A percentile compares a stretch with the other conserved stretches of the same genome.
phyloP scores from a whole-genome alignment of 2,329 filamentous ascomycete species.

The Trichoderma harzianum region DNA sequence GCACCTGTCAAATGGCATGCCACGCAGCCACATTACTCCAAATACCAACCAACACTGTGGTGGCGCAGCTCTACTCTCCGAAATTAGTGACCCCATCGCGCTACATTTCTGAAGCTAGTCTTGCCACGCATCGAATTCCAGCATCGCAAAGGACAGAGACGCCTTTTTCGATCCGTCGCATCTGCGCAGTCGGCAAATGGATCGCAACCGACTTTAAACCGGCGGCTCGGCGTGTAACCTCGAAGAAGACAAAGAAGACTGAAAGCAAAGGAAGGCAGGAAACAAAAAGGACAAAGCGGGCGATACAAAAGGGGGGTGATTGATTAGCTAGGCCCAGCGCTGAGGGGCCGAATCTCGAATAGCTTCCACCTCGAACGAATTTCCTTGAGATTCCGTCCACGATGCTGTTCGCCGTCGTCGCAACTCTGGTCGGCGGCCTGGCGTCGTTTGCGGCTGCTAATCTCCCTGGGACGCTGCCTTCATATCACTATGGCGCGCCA shows the following conservation, averaged over 20 bases:
- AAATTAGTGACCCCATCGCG: neutral
- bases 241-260: neutral
- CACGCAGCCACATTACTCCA: neutral
- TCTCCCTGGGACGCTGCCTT: constrained; percentile 48
- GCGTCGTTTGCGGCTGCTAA: constrained; percentile 28
- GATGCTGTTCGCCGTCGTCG: constrained; percentile 1
- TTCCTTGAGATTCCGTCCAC: neutral
- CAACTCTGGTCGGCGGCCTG: constrained; percentile 26
- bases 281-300: neutral
- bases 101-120: neutral
- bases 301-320: neutral
- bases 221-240: neutral
- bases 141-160: neutral
- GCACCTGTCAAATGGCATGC: neutral
- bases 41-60: neutral
- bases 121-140: constrained; percentile 7
- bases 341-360: neutral
- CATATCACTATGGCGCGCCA: constrained; percentile 63
- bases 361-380: neutral
- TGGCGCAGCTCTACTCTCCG: neutral
- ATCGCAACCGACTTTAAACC: constrained; percentile 2
- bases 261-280: neutral
- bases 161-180: neutral
- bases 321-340: neutral
- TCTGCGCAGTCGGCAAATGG: constrained; percentile 7